Base-by-base conservation (phyloP, 176 grass and related monocot genomes). In the Cenchrus americanus region DNA sequence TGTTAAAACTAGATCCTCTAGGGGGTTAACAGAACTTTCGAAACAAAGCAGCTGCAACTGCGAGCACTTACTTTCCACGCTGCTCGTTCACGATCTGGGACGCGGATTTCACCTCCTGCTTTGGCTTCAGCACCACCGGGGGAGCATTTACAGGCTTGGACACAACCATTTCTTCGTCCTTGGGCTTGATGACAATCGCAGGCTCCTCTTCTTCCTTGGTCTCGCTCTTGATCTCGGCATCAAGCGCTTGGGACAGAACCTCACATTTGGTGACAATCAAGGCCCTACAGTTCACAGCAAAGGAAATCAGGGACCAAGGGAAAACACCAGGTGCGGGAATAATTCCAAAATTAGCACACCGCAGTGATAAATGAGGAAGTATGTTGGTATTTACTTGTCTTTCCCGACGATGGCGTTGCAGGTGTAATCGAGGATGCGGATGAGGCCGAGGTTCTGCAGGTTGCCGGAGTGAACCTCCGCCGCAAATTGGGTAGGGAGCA, bases 221-320 rank as follows among this genome's bases (percentile, higher is more conserved):
- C 58, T 86, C 91, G 52, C 30, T 70, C 71, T 86, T 94, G 84
- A 99, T 92, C 77, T 99, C 93, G 24, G 91, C 66, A 5, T 90
- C 87, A 14, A 99, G 87, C 10, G 86, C 77, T 67, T 79, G 61
- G 27, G 72, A 81, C 68, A 94, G 89, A 26, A 90, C 55, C 84
- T 96, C 96, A 30, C 89, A 93, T 70, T 99, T 96, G 75, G 84
- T 87, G 77, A 99, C 46, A 78, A 99, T 96, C 83, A 99, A 83
- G 81, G 73, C 88, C 87, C 96, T 99, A 78, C 18, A 40, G 34
- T 66, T 24, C 5, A 46, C 51, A 44, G 12, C 49, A 5, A 49
- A 23, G n/a, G 6, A 12, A 82, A 30, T 90, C 3, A 87, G 57
- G 0, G 54, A 49, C 22, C 1, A 2, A 41, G 0, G 18, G 4